Base-by-base conservation (phyloP, 106 monocot genomes). In the Phalaenopsis equestris region DNA sequence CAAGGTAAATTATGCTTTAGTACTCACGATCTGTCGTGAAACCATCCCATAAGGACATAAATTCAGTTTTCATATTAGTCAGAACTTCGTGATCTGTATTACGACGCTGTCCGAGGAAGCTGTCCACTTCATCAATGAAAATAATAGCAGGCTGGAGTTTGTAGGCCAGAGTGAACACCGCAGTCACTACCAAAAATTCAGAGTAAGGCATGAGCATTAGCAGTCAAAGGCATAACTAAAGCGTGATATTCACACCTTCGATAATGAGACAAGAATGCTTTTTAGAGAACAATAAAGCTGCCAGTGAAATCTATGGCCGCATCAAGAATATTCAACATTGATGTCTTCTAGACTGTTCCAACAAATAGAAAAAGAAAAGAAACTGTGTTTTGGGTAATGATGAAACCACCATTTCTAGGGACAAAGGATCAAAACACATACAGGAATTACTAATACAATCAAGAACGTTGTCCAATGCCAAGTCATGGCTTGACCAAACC, bases 31-130 rank as follows among this genome's bases (percentile, higher is more conserved):
- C 96, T 52, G 96, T 94, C 55, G 96, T 97, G 85, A 97, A 97
- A 55, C 96, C 96, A 89, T 97, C 96, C 96, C 96, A 97, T 58
- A 97, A 80, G 39, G 96, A 94, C 96, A 97, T 97, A 49, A 97
- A 97, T 23, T 97, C 96, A 45, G 94, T 94, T 84, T 97, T 97
- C 96, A 97, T 97, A 78, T 97, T 97, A 72, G 94, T 85, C 90
- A 97, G 86, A 56, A 94, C 94, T 86, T 97, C 96, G 86, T 96
- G 90, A 57, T 96, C 93, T 36, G 95, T 87, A 37, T 75, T 89
- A 12, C 95, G 87, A 10, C 95, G 87, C 82, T 96, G 95, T 14
- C 95, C 95, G 91, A 96, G 83, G 85, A 96, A 96, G 76, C 89
- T 96, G 79, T 97, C 96, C 16, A 97, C 94, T 80, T 97, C 96